Base-by-base conservation (phyloP, 306 rosid genomes). In the Fragaria nilgerrensis region DNA sequence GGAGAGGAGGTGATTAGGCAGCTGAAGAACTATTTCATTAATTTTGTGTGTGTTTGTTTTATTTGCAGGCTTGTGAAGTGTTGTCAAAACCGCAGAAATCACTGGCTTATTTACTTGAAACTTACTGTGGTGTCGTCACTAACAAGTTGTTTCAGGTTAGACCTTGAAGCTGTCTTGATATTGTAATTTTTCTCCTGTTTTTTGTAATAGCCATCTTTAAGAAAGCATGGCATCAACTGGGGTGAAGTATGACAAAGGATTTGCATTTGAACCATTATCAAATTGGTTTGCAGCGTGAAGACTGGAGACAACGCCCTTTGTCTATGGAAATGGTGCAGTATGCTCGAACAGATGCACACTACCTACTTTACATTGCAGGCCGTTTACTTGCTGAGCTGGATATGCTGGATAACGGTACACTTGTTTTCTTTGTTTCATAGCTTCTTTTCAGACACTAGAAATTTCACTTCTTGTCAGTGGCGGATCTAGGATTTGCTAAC, bases 241-340 rank as follows among this genome's bases (percentile, higher is more conserved):
- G 36, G 37, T 61, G 67, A 64, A 15, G 44, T 32, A 64, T 32
- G 34, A 15, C 29, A 6, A 2, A 6, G 0, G 11, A 2, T 64
- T 34, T 59, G 20, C 66, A 71, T 43, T 72, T 52, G 70, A 25
- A 68, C 55, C 58, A 29, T 72, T 29, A 68, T 79, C 37, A 65
- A 45, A 72, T 64, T 75, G 76, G 73, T 78, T 86, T 83, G 81
- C 80, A 92, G 98, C 96, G 97, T 66, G 98, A 90, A 92, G 97
- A 95, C 70, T 95, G 98, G 98, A 90, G 98, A 73, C 96, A 88
- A 69, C 96, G 98, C 36, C 98, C 97, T 75, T 87, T 95, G 70
- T 84, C 97, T 22, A 77, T 50, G 34, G 97, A 90, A 85, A 92
- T 92, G 98, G 86, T 90, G 77, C 86, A 88, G 16, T 92, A 95